phyloP scores from a whole-genome alignment of 2,329 filamentous ascomycete species.

The Aureobasidium namibiae region DNA sequence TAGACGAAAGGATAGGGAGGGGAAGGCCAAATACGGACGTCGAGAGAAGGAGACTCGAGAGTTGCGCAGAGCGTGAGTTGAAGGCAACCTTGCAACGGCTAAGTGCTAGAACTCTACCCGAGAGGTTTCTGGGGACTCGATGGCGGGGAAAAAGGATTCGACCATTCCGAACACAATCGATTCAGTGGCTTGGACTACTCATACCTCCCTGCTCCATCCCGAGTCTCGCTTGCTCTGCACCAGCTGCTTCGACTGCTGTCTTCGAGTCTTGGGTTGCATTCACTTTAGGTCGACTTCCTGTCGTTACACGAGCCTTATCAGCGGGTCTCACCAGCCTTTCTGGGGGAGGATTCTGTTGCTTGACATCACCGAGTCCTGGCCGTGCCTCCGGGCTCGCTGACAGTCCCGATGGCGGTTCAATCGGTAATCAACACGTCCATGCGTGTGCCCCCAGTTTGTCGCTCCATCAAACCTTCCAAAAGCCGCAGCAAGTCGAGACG shows the following conservation, averaged over 20 bases:
- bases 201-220: neutral
- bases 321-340: neutral
- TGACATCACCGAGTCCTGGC: constrained; percentile 9
- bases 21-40: neutral
- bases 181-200: constrained; percentile 1
- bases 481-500: neutral
- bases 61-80: neutral
- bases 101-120: constrained; percentile 6
- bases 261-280: constrained; percentile 3
- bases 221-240: neutral
- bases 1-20: neutral
- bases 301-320: constrained; percentile 4
- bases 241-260: neutral
- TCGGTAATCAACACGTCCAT: constrained; percentile 3
- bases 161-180: neutral
- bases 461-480: neutral
- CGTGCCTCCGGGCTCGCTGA: constrained; percentile 2
- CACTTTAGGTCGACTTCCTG: neutral
- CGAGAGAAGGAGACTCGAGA: neutral
- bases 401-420: neutral
- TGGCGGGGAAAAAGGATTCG: constrained; percentile 12
- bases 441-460: neutral
- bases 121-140: constrained; percentile 5
- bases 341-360: neutral
- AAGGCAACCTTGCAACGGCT: constrained; percentile 12